A percentile compares a stretch with the other conserved stretches of the same genome.
Evolutionary conservation across 805 yeast species (phyloP).

Genomic region (Candida qinlingensis): DNA sequence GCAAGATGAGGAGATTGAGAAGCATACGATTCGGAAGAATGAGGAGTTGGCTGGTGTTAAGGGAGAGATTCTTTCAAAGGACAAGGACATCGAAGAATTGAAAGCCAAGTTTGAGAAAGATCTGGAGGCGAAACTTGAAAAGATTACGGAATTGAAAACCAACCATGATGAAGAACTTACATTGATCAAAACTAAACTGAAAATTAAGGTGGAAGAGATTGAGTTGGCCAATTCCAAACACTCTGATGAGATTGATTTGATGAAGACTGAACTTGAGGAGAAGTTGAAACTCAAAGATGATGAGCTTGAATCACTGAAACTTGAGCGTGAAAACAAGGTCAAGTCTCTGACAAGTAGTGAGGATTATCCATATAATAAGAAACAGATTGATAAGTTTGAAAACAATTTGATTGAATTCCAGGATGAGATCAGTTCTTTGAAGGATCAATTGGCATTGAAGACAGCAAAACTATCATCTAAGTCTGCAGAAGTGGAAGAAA

Average conservation of each 20-base stretch:
- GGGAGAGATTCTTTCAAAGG: not conserved
- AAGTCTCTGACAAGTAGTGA: not conserved
- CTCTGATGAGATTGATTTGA: not conserved
- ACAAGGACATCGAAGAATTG: constrained; percentile 7
- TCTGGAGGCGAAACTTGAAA: constrained; percentile 1
- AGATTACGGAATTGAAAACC: constrained; percentile 3
- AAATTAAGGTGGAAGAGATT: not conserved
- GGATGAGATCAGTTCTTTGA: constrained; percentile 2
- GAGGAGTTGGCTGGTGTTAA: not conserved
- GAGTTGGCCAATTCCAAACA: not conserved
- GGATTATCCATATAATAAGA: constrained; percentile 1
- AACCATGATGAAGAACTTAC: constrained; percentile 1
- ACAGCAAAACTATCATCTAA: not conserved
- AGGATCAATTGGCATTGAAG: not conserved
- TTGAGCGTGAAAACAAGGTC: not conserved
- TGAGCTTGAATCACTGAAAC: not conserved
- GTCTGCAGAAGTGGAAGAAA: constrained; percentile 1
- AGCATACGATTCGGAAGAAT: not conserved
- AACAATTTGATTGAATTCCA: constrained; percentile 4
- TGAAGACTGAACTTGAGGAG: not conserved
- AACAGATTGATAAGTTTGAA: constrained; percentile 2
- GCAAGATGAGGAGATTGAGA: not conserved
- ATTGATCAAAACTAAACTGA: not conserved
- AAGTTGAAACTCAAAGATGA: not conserved
- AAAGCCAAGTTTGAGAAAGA: constrained; percentile 6